These are phyloP conservation scores for Salix caprea DNA, from an alignment of 345 rosid genomes.

Conservation along the genomic window DNA sequence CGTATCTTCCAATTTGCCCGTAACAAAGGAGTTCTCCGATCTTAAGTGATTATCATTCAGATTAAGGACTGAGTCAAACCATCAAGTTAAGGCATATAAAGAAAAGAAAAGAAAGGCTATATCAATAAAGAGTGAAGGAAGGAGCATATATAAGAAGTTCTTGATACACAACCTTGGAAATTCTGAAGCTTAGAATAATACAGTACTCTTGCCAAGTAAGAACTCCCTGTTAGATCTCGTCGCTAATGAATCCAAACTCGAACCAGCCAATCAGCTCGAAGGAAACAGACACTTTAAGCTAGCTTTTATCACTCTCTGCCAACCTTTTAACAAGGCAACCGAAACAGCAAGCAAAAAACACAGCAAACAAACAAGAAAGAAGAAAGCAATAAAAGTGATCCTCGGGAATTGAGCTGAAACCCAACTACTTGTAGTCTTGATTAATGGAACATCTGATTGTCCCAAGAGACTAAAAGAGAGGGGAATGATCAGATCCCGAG, in stretches of 20 bases:
- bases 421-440: background rate
- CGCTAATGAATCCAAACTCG: slow-evolving; percentile 5
- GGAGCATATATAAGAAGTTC: slow-evolving; percentile 6
- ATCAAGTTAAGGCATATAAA: background rate
- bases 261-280: slow-evolving; percentile 3
- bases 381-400: slow-evolving; percentile 28
- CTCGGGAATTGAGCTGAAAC: slow-evolving; percentile 59
- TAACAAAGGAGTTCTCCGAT: slow-evolving; percentile 27
- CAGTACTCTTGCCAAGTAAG: slow-evolving; percentile 7
- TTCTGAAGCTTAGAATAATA: background rate
- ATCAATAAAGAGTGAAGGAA: background rate
- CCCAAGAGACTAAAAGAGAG: slow-evolving; percentile 8
- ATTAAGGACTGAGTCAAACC: background rate
- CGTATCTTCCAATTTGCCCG: slow-evolving; percentile 27
- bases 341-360: slow-evolving; percentile 33
- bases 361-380: slow-evolving; percentile 16
- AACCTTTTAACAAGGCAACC: slow-evolving; percentile 13
- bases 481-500: slow-evolving; percentile 68
- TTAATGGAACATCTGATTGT: slow-evolving; percentile 2
- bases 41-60: slow-evolving; percentile 5
- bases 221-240: slow-evolving; percentile 29
- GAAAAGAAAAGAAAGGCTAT: background rate
- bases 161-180: slow-evolving; percentile 25
- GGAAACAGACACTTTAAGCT: slow-evolving; percentile 1
- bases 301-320: slow-evolving; percentile 8